Percentiles rank a stretch among this genome's conserved stretches.
These are phyloP conservation scores for Phytophthora pluvialis DNA, from an alignment of 352 stramenopile species.

Conservation along the genomic window DNA sequence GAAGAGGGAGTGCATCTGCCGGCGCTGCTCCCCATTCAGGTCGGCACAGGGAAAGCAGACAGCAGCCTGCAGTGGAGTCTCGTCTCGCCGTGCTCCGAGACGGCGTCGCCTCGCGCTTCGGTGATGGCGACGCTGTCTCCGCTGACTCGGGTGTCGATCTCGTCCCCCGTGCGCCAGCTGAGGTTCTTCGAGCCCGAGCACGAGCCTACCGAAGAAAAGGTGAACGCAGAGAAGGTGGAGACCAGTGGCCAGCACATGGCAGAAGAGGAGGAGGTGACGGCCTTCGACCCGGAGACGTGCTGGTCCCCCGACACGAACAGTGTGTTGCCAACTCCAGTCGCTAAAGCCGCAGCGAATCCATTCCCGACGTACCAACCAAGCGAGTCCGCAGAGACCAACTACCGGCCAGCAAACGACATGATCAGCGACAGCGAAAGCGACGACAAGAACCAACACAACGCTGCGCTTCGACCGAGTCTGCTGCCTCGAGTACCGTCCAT, in stretches of 20 bases:
- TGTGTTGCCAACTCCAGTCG: slow-evolving; percentile 12
- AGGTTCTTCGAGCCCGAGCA: slow-evolving; percentile 34
- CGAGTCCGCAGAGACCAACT: slow-evolving; percentile 7
- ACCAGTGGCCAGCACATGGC: slow-evolving; percentile 7
- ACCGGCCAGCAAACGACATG: neutral
- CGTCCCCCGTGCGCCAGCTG: slow-evolving; percentile 21
- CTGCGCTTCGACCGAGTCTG: slow-evolving; percentile 21
- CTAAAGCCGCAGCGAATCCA: slow-evolving; percentile 17
- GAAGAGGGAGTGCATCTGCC: slow-evolving; percentile 14
- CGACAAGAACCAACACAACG: slow-evolving; percentile 11
- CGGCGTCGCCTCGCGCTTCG: slow-evolving; percentile 19
- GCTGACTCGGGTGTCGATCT: slow-evolving; percentile 28
- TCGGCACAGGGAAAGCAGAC: slow-evolving; percentile 4
- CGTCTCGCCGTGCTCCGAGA: slow-evolving; percentile 61
- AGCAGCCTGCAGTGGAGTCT: slow-evolving; percentile 44
- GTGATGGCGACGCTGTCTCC: slow-evolving; percentile 18
- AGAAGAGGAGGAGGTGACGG: slow-evolving; percentile 17
- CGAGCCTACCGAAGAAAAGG: slow-evolving; percentile 15
- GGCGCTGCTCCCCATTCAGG: slow-evolving; percentile 19
- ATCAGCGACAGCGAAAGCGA: slow-evolving; percentile 31
- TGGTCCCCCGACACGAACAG: slow-evolving; percentile 28
- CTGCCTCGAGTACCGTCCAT: slow-evolving; percentile 27
- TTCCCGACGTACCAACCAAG: slow-evolving; percentile 15
- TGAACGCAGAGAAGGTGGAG: slow-evolving; percentile 4
- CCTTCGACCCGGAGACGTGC: slow-evolving; percentile 25